These are phyloP conservation scores for Amanita pseudoporphyria DNA, from an alignment of 768 basidiomycete species.

Conservation along the genomic window DNA sequence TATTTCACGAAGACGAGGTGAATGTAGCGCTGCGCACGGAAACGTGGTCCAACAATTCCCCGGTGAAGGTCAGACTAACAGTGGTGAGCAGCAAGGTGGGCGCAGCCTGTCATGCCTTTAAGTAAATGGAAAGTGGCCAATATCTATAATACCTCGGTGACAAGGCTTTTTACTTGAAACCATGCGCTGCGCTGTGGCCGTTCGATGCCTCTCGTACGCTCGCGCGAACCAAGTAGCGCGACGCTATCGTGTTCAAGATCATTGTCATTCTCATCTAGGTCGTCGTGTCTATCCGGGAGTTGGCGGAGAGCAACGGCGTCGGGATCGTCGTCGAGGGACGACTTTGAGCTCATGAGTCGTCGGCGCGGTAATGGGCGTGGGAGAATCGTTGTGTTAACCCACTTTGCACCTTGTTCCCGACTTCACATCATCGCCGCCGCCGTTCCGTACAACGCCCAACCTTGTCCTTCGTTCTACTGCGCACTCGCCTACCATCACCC, in stretches of 20 bases:
- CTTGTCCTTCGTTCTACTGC: slow-evolving; percentile 1
- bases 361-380: slow-evolving; percentile 38
- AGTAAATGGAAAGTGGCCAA: not conserved
- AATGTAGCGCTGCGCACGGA: slow-evolving; percentile 43
- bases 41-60: slow-evolving; percentile 80
- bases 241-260: not conserved
- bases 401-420: slow-evolving; percentile 29
- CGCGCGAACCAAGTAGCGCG: slow-evolving; percentile 1
- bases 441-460: slow-evolving; percentile 13
- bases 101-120: slow-evolving; percentile 47
- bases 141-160: slow-evolving; percentile 51
- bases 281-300: slow-evolving; percentile 52
- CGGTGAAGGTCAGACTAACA: slow-evolving; percentile 80
- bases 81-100: slow-evolving; percentile 83
- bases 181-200: slow-evolving; percentile 22
- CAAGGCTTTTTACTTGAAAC: slow-evolving; percentile 51
- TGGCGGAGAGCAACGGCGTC: slow-evolving; percentile 16
- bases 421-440: slow-evolving; percentile 21
- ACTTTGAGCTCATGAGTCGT: slow-evolving; percentile 4
- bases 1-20: not conserved
- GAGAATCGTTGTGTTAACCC: slow-evolving; percentile 55
- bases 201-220: not conserved
- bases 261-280: slow-evolving; percentile 75
- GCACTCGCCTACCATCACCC: not conserved
- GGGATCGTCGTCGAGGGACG: not conserved